Evolutionary conservation across 768 basidiomycete species (phyloP).

Genomic region (Lyophyllum semitale): DNA sequence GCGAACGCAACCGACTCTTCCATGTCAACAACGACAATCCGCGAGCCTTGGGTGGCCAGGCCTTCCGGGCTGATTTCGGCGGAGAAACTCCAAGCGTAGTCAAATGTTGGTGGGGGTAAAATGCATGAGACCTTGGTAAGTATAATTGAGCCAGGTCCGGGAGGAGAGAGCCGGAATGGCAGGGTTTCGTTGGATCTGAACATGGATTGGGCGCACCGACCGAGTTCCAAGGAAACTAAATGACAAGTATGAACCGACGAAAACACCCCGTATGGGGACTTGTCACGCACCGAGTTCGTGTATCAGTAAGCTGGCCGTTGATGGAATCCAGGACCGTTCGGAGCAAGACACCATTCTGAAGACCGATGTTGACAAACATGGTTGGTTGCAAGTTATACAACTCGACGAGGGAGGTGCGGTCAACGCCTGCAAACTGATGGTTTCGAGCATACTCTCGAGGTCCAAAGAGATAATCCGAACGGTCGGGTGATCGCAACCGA

Average conservation of each 20-base stretch:
- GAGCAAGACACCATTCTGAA: conserved; percentile 93
- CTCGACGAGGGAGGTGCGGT: conserved; percentile 96
- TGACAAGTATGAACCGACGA: background rate
- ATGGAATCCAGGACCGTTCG: conserved; percentile 95
- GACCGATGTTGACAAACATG: conserved; percentile 96
- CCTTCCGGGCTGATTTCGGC: conserved; percentile 97
- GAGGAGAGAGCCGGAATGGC: conserved; percentile 96
- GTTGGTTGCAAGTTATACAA: conserved; percentile 95
- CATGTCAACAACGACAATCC: conserved; percentile 95
- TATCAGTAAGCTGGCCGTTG: conserved; percentile 94
- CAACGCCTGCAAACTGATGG: conserved; percentile 93
- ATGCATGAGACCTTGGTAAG: conserved; percentile 94
- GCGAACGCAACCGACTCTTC: conserved; percentile 92
- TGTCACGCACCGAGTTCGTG: conserved; percentile 72
- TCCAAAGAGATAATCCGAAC: conserved; percentile 97
- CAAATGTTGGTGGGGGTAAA: conserved; percentile 97
- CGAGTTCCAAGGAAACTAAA: conserved; percentile 90
- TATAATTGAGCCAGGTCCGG: conserved; percentile 96
- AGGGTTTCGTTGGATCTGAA: conserved; percentile 83
- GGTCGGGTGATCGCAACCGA: conserved; percentile 98
- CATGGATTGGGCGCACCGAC: conserved; percentile 84
- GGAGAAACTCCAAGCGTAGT: conserved; percentile 96
- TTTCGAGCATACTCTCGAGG: conserved; percentile 93
- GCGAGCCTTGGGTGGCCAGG: conserved; percentile 89
- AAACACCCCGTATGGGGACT: conserved; percentile 2